These are phyloP conservation scores for Coelastrella sp. DNA, from an alignment of 139 green algal genomes.

Conservation along the genomic window DNA sequence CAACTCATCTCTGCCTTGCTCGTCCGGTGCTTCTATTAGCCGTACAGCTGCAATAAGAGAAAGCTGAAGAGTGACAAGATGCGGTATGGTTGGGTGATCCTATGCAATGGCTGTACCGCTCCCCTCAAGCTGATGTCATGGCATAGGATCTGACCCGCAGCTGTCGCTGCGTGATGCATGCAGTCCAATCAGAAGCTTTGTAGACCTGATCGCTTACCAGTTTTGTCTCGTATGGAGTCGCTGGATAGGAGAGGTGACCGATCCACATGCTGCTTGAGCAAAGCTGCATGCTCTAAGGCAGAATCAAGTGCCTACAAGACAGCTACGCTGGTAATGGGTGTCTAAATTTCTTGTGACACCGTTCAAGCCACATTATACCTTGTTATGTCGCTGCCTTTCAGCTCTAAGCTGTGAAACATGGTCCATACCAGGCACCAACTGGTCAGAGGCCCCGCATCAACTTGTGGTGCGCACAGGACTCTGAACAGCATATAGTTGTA, in stretches of 20 bases:
- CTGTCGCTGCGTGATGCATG: no score
- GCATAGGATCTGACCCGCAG: no score
- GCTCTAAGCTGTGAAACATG: slow-evolving; percentile 13
- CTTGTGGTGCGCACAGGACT: no score
- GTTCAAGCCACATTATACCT: neutral
- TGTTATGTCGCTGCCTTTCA: slow-evolving; percentile 18
- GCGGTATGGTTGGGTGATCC: no score
- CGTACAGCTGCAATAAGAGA: neutral
- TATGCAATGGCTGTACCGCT: no score
- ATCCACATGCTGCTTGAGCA: slow-evolving; percentile 39
- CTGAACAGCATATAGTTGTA: no score
- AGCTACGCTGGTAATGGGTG: neutral
- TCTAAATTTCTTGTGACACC: neutral
- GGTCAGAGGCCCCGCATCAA: no score
- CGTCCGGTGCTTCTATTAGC: neutral
- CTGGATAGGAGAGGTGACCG: slow-evolving; percentile 8
- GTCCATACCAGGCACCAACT: slow-evolving; percentile 12
- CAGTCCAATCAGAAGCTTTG: no score
- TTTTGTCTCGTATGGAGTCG: neutral
- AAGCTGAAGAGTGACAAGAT: no score
- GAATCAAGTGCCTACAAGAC: slow-evolving; percentile 27
- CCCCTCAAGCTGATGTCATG: no score
- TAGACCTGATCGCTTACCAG: slow-evolving; percentile 22
- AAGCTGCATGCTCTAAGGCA: slow-evolving; percentile 30
- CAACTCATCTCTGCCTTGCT: neutral